Evolutionary conservation across 345 rosid species (phyloP).

Genomic region (Murraya paniculata): DNA sequence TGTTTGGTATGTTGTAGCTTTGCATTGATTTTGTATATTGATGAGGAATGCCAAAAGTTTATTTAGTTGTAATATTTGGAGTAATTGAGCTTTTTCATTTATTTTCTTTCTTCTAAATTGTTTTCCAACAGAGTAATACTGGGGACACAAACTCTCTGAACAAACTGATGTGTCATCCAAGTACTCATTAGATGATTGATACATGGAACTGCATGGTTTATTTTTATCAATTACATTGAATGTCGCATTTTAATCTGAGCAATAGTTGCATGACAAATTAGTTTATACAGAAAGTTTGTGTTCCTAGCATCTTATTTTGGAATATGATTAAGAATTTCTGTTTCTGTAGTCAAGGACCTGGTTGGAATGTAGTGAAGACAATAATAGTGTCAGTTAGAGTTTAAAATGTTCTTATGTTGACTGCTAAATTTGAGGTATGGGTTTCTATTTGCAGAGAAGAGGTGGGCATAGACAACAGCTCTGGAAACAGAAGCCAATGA

Average conservation of each 20-base stretch:
- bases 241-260: background rate
- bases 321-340: background rate
- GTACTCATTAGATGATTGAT: background rate
- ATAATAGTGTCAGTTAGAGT: background rate
- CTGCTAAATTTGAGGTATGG: background rate
- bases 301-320: background rate
- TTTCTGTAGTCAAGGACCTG: background rate
- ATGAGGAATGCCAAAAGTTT: background rate
- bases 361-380: slow-evolving; percentile 4
- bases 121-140: background rate
- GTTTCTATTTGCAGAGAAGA: slow-evolving; percentile 31
- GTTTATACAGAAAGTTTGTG: background rate
- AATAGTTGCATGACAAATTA: background rate
- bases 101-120: background rate
- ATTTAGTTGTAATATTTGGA: background rate
- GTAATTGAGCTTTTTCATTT: background rate
- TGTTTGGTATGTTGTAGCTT: background rate
- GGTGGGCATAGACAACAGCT: slow-evolving; percentile 25
- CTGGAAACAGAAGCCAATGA: slow-evolving; percentile 32
- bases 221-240: background rate
- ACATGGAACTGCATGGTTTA: background rate
- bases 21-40: background rate
- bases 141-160: background rate
- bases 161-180: background rate
- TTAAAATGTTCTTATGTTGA: background rate